phyloP scores from a whole-genome alignment of 352 stramenopile species.

The Globisporangium spinosum region DNA sequence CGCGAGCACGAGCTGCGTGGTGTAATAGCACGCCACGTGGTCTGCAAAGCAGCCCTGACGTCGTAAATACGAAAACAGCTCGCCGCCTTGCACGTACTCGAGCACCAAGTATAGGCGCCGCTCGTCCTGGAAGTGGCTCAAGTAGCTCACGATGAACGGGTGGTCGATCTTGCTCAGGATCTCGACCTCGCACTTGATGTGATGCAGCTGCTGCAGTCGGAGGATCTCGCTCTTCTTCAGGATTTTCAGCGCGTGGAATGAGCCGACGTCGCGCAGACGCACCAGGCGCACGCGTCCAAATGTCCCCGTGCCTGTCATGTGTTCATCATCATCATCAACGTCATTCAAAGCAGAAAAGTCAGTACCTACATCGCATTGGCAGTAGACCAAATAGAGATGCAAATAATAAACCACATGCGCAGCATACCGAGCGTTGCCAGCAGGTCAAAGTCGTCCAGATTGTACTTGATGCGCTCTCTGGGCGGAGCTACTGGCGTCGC shows the following conservation, averaged over 20 bases:
- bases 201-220: slow-evolving; percentile 84
- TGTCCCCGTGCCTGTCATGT: slow-evolving; percentile 64
- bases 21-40: slow-evolving; percentile 88
- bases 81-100: slow-evolving; percentile 91
- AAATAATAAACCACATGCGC: background rate
- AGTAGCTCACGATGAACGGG: slow-evolving; percentile 89
- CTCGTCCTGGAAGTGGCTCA: slow-evolving; percentile 89
- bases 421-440: slow-evolving; percentile 59
- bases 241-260: slow-evolving; percentile 89
- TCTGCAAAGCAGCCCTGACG: slow-evolving; percentile 77
- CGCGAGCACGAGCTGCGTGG: slow-evolving; percentile 83
- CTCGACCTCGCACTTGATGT: slow-evolving; percentile 91
- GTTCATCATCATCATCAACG: background rate
- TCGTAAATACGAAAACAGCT: slow-evolving; percentile 91
- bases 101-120: slow-evolving; percentile 87
- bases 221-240: slow-evolving; percentile 92
- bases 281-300: slow-evolving; percentile 88
- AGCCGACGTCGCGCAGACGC: slow-evolving; percentile 48
- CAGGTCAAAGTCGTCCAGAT: slow-evolving; percentile 72
- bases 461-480: slow-evolving; percentile 39
- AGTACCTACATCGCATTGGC: background rate
- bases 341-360: background rate
- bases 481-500: slow-evolving; percentile 32
- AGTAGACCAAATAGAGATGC: background rate
- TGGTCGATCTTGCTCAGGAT: slow-evolving; percentile 86